A percentile compares a stretch with the other conserved stretches of the same genome.
Evolutionary conservation across 441 rosid genomes (phyloP).

Genomic region (Populus hybrid): DNA sequence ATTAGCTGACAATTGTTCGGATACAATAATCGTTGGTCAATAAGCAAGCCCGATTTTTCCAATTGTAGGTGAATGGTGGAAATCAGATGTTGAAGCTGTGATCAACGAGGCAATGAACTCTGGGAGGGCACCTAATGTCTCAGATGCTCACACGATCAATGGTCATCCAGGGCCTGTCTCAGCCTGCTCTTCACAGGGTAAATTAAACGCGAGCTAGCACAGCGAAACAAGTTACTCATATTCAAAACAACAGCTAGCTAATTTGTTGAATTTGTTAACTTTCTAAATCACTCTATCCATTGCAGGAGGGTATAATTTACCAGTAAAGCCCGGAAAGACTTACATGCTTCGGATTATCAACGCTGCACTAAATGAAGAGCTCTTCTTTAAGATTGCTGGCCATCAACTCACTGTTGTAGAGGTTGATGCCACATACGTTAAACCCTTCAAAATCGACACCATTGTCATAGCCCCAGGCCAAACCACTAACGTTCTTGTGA

Average conservation of each 20-base stretch:
- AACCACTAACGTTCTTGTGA: slow-evolving; percentile 71
- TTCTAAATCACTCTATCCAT: background rate
- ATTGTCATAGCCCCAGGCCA: slow-evolving; percentile 75
- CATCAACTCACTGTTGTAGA: too few relatives aligned
- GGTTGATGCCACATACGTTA: too few relatives aligned
- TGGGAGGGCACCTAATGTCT: slow-evolving; percentile 80
- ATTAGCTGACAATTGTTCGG: background rate
- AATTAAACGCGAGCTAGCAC: background rate
- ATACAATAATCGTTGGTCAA: background rate
- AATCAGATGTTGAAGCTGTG: slow-evolving; percentile 77
- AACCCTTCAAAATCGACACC: too few relatives aligned
- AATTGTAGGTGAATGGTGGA: slow-evolving; percentile 88
- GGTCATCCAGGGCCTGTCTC: slow-evolving; percentile 61
- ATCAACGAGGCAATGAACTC: slow-evolving; percentile 62
- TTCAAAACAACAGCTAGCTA: background rate
- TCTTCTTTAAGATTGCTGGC: too few relatives aligned
- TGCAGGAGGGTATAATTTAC: slow-evolving; percentile 48
- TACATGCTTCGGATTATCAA: slow-evolving; percentile 36
- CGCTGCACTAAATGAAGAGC: too few relatives aligned
- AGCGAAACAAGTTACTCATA: background rate
- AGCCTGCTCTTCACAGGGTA: slow-evolving; percentile 67
- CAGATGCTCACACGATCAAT: slow-evolving; percentile 86
- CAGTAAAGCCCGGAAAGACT: slow-evolving; percentile 59
- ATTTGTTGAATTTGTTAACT: too few relatives aligned
- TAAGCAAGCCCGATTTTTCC: background rate